Evolutionary conservation across 306 rosid species (phyloP).

Genomic region (Vigna trinervia): DNA sequence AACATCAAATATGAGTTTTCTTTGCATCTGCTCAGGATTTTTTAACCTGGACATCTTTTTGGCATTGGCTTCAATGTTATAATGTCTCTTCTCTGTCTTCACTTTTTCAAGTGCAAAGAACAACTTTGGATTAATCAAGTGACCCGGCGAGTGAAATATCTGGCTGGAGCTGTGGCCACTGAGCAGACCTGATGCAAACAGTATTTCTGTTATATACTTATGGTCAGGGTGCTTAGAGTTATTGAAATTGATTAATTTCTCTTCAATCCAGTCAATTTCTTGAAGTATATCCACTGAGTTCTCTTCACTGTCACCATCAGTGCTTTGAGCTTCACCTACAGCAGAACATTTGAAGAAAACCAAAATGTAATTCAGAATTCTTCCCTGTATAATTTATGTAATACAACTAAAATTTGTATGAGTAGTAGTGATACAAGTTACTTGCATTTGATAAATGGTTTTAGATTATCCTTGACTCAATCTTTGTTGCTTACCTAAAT

Average conservation of each 20-base stretch:
- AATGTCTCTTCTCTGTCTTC: slow-evolving; percentile 43
- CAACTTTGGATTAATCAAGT: slow-evolving; percentile 60
- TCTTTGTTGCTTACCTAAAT: slow-evolving; percentile 39
- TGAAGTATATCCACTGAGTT: slow-evolving; percentile 49
- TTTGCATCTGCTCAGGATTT: slow-evolving; percentile 51
- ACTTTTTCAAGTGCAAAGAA: slow-evolving; percentile 73
- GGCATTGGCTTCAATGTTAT: slow-evolving; percentile 26
- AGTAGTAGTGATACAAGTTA: background rate
- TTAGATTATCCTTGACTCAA: slow-evolving; percentile 6
- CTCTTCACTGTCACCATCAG: slow-evolving; percentile 52
- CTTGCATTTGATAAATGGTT: slow-evolving; percentile 15
- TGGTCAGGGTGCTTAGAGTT: slow-evolving; percentile 65
- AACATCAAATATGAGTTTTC: slow-evolving; percentile 77
- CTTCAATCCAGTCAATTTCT: slow-evolving; percentile 44
- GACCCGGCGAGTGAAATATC: slow-evolving; percentile 53
- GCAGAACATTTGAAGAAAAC: slow-evolving; percentile 48
- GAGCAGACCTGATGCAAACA: slow-evolving; percentile 69
- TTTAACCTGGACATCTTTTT: slow-evolving; percentile 31
- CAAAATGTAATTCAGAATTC: slow-evolving; percentile 2
- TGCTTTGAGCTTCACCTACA: slow-evolving; percentile 59
- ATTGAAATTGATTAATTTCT: slow-evolving; percentile 45
- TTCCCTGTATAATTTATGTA: slow-evolving; percentile 12
- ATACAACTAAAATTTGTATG: slow-evolving; percentile 10
- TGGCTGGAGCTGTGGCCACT: slow-evolving; percentile 52
- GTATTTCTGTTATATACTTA: slow-evolving; percentile 71